phyloP scores from a whole-genome alignment of 352 stramenopile genomes.

The Salisapilia sapeloensis region DNA sequence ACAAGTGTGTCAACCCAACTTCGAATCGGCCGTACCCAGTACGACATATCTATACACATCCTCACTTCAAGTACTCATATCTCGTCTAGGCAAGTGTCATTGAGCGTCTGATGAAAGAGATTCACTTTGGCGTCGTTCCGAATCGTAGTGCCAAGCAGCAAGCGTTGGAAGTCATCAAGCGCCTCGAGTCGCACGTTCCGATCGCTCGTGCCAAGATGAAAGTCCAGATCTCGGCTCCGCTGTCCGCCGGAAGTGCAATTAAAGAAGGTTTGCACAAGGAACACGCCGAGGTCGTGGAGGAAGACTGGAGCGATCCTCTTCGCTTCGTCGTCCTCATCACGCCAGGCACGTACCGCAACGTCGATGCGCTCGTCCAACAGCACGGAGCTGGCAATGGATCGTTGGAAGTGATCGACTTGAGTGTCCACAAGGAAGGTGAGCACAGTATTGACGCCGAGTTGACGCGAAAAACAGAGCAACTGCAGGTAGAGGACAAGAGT shows the following conservation, averaged over 20 bases:
- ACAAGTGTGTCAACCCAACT: slow-evolving; percentile 94
- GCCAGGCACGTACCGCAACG: slow-evolving; percentile 53
- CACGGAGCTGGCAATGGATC: slow-evolving; percentile 28
- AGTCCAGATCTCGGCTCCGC: slow-evolving; percentile 62
- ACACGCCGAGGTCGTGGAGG: slow-evolving; percentile 44
- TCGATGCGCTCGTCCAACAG: slow-evolving; percentile 53
- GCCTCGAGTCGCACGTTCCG: slow-evolving; percentile 84
- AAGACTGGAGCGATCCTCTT: slow-evolving; percentile 30
- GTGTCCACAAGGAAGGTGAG: slow-evolving; percentile 81
- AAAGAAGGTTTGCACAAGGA: slow-evolving; percentile 44
- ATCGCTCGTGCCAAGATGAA: slow-evolving; percentile 97
- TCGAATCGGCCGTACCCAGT: slow-evolving; percentile 92
- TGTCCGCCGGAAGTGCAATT: slow-evolving; percentile 23
- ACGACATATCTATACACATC: not conserved
- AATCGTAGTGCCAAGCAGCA: slow-evolving; percentile 93
- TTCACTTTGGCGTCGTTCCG: slow-evolving; percentile 90
- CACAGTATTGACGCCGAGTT: slow-evolving; percentile 87
- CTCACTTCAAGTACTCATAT: not conserved
- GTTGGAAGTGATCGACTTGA: slow-evolving; percentile 87
- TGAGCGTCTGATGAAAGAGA: slow-evolving; percentile 91
- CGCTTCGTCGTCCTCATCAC: slow-evolving; percentile 60
- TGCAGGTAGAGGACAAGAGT: slow-evolving; percentile 4
- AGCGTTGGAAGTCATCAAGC: slow-evolving; percentile 93
- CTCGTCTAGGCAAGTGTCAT: slow-evolving; percentile 82
- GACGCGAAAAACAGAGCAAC: slow-evolving; percentile 63